phyloP scores from a whole-genome alignment of 2,329 filamentous ascomycete genomes.

The Epichloe festucae region DNA sequence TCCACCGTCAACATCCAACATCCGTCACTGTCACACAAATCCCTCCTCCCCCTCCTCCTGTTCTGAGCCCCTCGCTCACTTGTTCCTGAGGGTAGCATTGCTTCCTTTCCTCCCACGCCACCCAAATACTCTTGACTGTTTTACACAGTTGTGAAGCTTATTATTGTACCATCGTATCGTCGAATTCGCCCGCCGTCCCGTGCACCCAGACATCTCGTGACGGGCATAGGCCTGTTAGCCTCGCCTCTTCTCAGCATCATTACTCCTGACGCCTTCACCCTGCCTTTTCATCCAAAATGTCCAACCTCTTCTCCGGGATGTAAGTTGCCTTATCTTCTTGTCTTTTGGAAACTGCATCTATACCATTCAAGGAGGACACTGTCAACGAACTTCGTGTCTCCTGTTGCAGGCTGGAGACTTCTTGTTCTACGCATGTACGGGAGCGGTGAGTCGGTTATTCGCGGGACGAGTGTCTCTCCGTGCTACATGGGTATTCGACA shows the following conservation, averaged over 20 bases:
- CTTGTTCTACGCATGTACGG: neutral
- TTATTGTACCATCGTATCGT: neutral
- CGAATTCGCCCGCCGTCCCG: neutral
- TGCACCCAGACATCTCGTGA: slow-evolving; percentile 3
- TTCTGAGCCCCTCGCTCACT: neutral
- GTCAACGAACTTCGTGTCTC: neutral
- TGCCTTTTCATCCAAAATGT: slow-evolving; percentile 29
- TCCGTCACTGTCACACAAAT: neutral
- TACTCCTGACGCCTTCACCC: slow-evolving; percentile 4
- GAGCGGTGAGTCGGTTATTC: neutral
- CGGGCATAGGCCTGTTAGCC: slow-evolving; percentile 2
- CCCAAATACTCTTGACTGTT: neutral
- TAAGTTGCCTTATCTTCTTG: slow-evolving; percentile 27
- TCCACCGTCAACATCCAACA: neutral
- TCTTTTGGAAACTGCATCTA: neutral
- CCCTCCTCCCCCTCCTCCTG: neutral
- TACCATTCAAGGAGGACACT: neutral
- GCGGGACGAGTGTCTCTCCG: neutral
- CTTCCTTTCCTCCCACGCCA: neutral
- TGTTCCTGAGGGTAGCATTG: neutral
- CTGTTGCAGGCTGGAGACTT: no score
- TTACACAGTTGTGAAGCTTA: neutral
- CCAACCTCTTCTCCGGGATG: slow-evolving; percentile 50
- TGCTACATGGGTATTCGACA: neutral
- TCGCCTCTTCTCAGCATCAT: slow-evolving; percentile 1